Percentiles rank a stretch among this genome's conserved stretches.
Conservation (phyloP, 2,329 filamentous ascomycete genomes). For the Talaromyces rugulosus region DNA sequence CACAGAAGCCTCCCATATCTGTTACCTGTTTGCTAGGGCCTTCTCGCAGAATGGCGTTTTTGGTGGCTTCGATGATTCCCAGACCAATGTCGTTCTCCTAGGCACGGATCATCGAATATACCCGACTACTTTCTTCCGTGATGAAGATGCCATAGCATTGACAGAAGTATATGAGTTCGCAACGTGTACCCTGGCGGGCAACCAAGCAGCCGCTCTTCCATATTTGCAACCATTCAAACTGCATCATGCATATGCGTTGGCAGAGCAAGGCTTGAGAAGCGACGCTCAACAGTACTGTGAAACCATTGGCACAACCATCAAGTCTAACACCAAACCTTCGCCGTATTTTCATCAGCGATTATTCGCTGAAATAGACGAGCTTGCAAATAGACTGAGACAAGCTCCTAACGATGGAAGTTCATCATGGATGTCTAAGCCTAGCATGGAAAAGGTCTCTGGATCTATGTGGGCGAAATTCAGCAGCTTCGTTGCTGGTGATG, state of each 20-base stretch:
- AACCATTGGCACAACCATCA: conserved; percentile 69
- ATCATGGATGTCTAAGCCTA: conserved; percentile 92
- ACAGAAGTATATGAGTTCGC: conserved; percentile 96
- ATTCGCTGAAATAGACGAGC: conserved; percentile 73
- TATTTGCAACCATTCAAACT: conserved; percentile 91
- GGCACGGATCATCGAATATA: conserved; percentile 76
- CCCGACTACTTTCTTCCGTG: conserved; percentile 67
- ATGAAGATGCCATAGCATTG: conserved; percentile 83
- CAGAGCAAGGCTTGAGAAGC: conserved; percentile 74
- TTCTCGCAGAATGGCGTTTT: conserved; percentile 56
- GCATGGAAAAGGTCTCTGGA: conserved; percentile 90
- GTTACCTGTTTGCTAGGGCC: conserved; percentile 78
- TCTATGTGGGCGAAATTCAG: conserved; percentile 91
- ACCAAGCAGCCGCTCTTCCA: conserved; percentile 59
- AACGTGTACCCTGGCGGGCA: conserved; percentile 63
- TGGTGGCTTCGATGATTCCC: conserved; percentile 76
- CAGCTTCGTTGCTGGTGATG: conserved; percentile 92
- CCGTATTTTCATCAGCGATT: conserved; percentile 78
- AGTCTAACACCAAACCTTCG: conserved; percentile 75
- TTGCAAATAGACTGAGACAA: conserved; percentile 77
- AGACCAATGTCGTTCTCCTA: conserved; percentile 74
- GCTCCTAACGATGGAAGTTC: conserved; percentile 75
- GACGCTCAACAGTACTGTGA: conserved; percentile 93
- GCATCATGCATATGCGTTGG: conserved; percentile 76
- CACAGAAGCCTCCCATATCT: conserved; percentile 87